phyloP scores from a whole-genome alignment of 208 protist genomes.

The Leishmania major region DNA sequence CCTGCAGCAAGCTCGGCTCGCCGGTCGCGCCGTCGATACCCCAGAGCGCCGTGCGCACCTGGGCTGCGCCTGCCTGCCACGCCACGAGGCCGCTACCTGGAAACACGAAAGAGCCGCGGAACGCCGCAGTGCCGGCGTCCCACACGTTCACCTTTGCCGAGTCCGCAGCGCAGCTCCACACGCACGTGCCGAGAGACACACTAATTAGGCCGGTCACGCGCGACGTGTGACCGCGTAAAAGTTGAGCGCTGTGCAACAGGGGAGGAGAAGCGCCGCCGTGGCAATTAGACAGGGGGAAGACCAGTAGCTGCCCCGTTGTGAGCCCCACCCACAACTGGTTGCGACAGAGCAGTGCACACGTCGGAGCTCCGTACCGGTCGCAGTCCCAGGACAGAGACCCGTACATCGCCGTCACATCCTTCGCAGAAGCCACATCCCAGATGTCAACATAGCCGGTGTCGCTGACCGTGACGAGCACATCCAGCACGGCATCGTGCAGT shows the following conservation, averaged over 20 bases:
- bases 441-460: conserved; percentile 60
- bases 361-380: conserved; percentile 29
- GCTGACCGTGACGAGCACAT: conserved; percentile 44
- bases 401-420: conserved; percentile 47
- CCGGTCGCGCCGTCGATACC: conserved; percentile 33
- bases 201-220: conserved; percentile 30
- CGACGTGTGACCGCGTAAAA: conserved; percentile 23
- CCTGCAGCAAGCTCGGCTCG: conserved; percentile 13
- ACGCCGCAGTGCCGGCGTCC: conserved; percentile 30
- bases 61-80: conserved; percentile 13
- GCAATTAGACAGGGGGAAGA: conserved; percentile 27
- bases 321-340: conserved; percentile 57
- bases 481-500: conserved; percentile 25
- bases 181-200: conserved; percentile 47
- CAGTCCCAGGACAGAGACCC: conserved; percentile 35
- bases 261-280: not conserved
- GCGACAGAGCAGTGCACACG: conserved; percentile 27
- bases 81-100: conserved; percentile 22
- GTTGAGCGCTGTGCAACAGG: not conserved
- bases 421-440: conserved; percentile 42
- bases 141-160: conserved; percentile 50
- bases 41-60: conserved; percentile 43
- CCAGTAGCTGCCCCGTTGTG: conserved; percentile 34
- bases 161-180: conserved; percentile 58
- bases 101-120: conserved; percentile 62